phyloP scores from a whole-genome alignment of 1,284 basidiomycete genomes.

The Naganishia liquefaciens region DNA sequence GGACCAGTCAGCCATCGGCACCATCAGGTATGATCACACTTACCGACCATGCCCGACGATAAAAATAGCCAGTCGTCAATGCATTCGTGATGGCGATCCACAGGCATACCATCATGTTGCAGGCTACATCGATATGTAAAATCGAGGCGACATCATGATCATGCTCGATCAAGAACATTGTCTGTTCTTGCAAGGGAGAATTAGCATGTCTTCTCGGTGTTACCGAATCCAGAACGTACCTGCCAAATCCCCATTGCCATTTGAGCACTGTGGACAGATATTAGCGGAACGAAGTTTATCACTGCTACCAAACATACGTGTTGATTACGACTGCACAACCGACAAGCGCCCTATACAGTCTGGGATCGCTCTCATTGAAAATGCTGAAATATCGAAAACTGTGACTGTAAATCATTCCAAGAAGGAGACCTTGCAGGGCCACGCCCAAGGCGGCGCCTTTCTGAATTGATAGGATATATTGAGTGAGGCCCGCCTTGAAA shows the following conservation, averaged over 20 bases:
- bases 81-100: slow-evolving; percentile 23
- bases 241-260: slow-evolving; percentile 22
- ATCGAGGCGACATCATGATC: slow-evolving; percentile 14
- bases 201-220: not conserved
- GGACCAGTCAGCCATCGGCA: not conserved
- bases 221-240: not conserved
- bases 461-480: not conserved
- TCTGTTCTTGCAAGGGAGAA: not conserved
- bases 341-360: slow-evolving; percentile 14
- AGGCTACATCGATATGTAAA: slow-evolving; percentile 11
- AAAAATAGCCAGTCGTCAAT: slow-evolving; percentile 15
- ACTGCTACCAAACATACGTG: slow-evolving; percentile 1
- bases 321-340: slow-evolving; percentile 6
- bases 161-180: slow-evolving; percentile 19
- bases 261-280: not conserved
- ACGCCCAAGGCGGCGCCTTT: slow-evolving; percentile 25
- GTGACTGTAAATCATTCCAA: slow-evolving; percentile 19
- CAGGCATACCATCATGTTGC: slow-evolving; percentile 24
- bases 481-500: too few relatives aligned
- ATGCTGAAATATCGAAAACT: slow-evolving; percentile 12
- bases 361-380: slow-evolving; percentile 23
- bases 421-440: slow-evolving; percentile 21
- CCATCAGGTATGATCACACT: not conserved
- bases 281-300: not conserved
- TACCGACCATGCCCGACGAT: slow-evolving; percentile 20